Evolutionary conservation across 2,329 filamentous ascomycete species (phyloP).

Genomic region (Amauroascus verrucosus): DNA sequence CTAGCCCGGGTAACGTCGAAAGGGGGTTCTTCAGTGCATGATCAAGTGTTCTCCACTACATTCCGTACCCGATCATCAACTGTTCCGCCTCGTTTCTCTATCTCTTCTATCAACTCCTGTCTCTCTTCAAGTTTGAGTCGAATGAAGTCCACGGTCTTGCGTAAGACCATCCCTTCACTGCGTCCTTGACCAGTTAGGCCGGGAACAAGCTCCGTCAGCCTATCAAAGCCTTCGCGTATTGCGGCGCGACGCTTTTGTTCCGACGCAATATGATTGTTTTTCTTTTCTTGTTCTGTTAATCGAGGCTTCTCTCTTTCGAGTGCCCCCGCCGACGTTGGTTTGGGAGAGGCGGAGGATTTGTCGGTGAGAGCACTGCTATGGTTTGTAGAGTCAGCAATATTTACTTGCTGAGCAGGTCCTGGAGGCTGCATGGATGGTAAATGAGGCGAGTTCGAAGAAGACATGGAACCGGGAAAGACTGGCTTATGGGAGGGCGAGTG

Average conservation of each 20-base stretch:
- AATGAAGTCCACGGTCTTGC: constrained; percentile 58
- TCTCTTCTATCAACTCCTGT: constrained; percentile 46
- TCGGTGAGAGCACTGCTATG: neutral
- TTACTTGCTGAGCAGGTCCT: neutral
- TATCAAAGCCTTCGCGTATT: constrained; percentile 75
- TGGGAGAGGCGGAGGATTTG: constrained; percentile 10
- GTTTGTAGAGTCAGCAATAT: neutral
- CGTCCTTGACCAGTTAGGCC: constrained; percentile 72
- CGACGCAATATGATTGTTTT: constrained; percentile 62
- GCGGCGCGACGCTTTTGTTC: constrained; percentile 57
- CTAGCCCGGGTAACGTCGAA: neutral
- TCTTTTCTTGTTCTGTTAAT: constrained; percentile 59
- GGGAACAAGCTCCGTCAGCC: constrained; percentile 67
- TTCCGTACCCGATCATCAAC: constrained; percentile 37
- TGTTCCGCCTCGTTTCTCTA: constrained; percentile 50
- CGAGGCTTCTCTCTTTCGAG: constrained; percentile 15
- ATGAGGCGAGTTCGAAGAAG: constrained; percentile 2
- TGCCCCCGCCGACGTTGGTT: neutral
- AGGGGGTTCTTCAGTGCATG: neutral
- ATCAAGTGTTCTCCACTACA: constrained; percentile 16
- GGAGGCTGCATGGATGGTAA: constrained; percentile 9
- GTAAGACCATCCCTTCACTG: constrained; percentile 75
- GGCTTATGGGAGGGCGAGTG: neutral
- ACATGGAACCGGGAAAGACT: neutral
- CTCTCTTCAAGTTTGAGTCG: constrained; percentile 50